Evolutionary conservation across 352 stramenopile species (phyloP).

Genomic region (Aphanomyces invadans): DNA sequence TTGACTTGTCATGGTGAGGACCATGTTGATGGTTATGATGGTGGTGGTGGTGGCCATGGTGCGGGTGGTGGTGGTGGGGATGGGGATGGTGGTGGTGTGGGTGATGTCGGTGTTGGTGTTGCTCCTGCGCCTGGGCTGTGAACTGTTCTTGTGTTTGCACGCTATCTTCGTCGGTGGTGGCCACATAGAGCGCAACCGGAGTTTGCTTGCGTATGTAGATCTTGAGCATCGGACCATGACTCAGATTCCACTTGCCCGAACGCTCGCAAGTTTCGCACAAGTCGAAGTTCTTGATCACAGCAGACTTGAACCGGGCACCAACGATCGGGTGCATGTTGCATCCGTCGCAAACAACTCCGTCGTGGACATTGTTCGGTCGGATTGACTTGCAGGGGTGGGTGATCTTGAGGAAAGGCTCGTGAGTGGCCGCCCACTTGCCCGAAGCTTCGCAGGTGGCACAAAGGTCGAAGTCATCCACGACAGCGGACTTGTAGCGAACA

Average conservation of each 20-base stretch:
- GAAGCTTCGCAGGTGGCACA: constrained; percentile 60
- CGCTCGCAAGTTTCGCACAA: constrained; percentile 52
- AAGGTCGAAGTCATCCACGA: constrained; percentile 66
- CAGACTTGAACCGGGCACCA: constrained; percentile 58
- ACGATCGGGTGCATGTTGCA: constrained; percentile 57
- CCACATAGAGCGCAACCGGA: constrained; percentile 23
- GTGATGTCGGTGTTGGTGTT: background rate
- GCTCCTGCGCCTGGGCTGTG: background rate
- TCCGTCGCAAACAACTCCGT: constrained; percentile 47
- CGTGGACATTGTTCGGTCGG: constrained; percentile 30
- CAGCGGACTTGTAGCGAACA: constrained; percentile 73
- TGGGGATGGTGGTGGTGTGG: constrained; percentile 19
- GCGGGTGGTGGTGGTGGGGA: constrained; percentile 16
- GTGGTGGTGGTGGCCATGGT: constrained; percentile 24
- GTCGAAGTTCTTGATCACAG: constrained; percentile 52
- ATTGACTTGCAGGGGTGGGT: constrained; percentile 37
- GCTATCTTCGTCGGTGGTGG: constrained; percentile 31
- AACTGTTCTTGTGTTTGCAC: constrained; percentile 28
- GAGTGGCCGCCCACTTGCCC: constrained; percentile 33
- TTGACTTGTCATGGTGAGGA: background rate
- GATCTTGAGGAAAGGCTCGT: constrained; percentile 77
- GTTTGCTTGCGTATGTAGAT: constrained; percentile 31
- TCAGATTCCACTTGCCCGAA: constrained; percentile 38
- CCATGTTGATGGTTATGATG: background rate
- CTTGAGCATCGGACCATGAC: constrained; percentile 49